Evolutionary conservation across 2,329 filamentous ascomycete species (phyloP), one percentile per base, ranked within the genome.

Genomic region (Xylariomycetidae sp.): DNA sequence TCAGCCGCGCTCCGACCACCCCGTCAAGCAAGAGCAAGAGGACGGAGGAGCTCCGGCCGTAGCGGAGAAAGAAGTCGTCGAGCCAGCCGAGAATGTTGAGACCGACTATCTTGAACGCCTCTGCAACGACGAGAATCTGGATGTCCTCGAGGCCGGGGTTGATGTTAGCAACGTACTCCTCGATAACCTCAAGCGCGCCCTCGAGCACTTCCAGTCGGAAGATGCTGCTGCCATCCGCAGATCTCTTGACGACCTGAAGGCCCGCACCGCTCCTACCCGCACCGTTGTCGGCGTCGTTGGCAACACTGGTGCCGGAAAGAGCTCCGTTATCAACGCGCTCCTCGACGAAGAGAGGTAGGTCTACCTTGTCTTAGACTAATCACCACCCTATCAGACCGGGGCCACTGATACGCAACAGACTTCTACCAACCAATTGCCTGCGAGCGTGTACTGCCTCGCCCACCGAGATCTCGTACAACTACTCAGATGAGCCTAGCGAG

Each of bases 281-380:
- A 65, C 64, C 1, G 60, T 79, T 0, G 61, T 81, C 13, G 76
- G 75, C 5, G 69, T 82, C 1, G 67, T 77, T 3, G 77, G 76
- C 1, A 74, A 69, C 34, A 81, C 78, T 0, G 76, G 76, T 0
- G 68, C 72, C 2, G 77, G 77, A 0, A 82, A 82, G 47, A 74
- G 67, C 14, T 75, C 70, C 2, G 59, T 80, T 0, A 78, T 82
- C 50, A 82, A 81, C 45, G 76, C 76, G 0, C 48, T 82, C 20
- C 59, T 81, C 0, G 74, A 79, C 19, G 72, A 81, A 44, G 73
- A 80, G 41, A 61, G 68, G n/a, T 55, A 51, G 9, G 33, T 35
- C 12, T 5, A 10, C 19, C 14, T n/a, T 25, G 5, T 16, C 10
- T 5, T 19, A 3, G n/a, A 16, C 12, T 19, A 10, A 19, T 12